Percentiles rank a stretch among this genome's conserved stretches.
These are phyloP conservation scores for Naganishia kalamii DNA, from an alignment of 768 basidiomycete genomes.

Conservation along the genomic window DNA sequence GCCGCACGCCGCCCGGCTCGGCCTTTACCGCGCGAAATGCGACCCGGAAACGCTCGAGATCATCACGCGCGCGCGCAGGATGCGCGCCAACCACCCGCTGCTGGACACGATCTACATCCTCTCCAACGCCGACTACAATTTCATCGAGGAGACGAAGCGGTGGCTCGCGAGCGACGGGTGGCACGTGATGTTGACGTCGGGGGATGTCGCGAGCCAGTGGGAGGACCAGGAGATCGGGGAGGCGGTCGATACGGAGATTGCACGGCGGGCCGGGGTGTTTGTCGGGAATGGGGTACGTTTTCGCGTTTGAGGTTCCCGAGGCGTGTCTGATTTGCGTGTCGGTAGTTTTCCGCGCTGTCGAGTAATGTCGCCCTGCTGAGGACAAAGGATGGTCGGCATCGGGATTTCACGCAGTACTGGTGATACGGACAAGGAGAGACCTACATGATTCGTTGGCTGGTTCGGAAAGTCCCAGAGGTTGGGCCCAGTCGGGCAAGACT, in stretches of 20 bases:
- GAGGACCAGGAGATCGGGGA: slow-evolving; percentile 39
- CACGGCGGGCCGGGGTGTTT: slow-evolving; percentile 41
- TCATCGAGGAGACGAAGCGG: slow-evolving; percentile 35
- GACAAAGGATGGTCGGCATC: slow-evolving; percentile 41
- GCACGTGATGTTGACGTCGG: slow-evolving; percentile 36
- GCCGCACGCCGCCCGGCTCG: slow-evolving; percentile 37
- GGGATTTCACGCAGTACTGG: slow-evolving; percentile 46
- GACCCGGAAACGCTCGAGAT: slow-evolving; percentile 38
- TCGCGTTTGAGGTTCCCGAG: neutral
- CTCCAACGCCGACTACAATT: slow-evolving; percentile 37
- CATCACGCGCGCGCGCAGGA: slow-evolving; percentile 41
- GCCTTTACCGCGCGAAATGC: slow-evolving; percentile 44
- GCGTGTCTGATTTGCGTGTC: neutral
- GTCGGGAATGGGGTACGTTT: slow-evolving; percentile 45
- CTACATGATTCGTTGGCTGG: no score
- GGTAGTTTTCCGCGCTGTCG: slow-evolving; percentile 42
- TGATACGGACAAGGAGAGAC: slow-evolving; percentile 20
- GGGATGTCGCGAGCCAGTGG: slow-evolving; percentile 35
- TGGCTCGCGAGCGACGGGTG: slow-evolving; percentile 44
- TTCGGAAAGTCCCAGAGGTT: no score
- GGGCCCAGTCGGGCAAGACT: no score
- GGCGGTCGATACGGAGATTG: slow-evolving; percentile 45
- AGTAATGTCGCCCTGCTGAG: slow-evolving; percentile 43
- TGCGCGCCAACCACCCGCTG: slow-evolving; percentile 43
- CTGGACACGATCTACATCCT: slow-evolving; percentile 40